Base-by-base conservation (phyloP, 2,329 filamentous ascomycete genomes). In the Claviceps spartinae region DNA sequence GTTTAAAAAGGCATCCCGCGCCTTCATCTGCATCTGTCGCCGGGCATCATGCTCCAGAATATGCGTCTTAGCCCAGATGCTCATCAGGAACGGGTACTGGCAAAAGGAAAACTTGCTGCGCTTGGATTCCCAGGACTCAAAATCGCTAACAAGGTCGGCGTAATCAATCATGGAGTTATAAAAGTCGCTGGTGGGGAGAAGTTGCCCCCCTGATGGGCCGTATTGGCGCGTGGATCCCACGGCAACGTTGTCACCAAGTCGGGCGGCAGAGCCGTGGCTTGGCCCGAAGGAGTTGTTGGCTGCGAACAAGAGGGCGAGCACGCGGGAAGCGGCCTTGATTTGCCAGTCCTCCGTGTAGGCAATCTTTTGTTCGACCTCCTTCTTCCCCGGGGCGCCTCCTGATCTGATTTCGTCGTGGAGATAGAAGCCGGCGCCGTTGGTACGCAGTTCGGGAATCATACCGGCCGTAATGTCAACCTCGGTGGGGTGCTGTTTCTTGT, bases 71-170 rank as follows among this genome's bases (percentile, higher is more conserved):
- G 89, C 85, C 73, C 88, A 90, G 57, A 96, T 89, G 55, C 88
- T 95, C 42, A 96, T 74, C 58, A 95, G 83, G 61, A 95, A 94
- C 0, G 90, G 88, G 61, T 94, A 95, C 63, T 95, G 88, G 63
- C 89, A 95, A 62, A 96, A 95, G 0, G 86, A 79, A 63, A 95
- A 95, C 58, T 82, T 87, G 20, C 77, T 76, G 49, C 77, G 76
- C 57, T 78, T 83, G 4, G 79, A 77, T 63, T 95, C 89, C 90
- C 90, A 96, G 9, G 81, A 76, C 61, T 95, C 88, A 61, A 94
- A 95, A 63, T 96, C 90, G 0, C 79, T 79, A 47, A 93, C 79
- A 6, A 95, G 74, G 62, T 95, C 88, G n/a, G 83, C 80, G 60
- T 88, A 88, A 63, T 96, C 90, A 9, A 95, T 76, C 54, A 95